Evolutionary conservation across 2,329 filamentous ascomycete species (phyloP).

Genomic region (Xylariaceae sp.): DNA sequence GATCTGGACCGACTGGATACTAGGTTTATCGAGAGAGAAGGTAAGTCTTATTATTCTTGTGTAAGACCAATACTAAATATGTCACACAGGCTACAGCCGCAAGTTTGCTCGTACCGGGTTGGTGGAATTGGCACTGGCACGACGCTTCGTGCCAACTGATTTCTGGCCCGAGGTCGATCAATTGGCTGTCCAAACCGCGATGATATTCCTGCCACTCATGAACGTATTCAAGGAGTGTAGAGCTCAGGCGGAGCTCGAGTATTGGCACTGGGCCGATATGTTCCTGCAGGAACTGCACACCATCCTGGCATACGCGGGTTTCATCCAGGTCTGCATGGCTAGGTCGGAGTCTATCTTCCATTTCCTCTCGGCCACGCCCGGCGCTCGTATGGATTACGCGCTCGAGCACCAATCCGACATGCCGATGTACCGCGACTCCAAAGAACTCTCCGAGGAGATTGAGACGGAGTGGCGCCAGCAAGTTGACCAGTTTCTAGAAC

Average conservation of each 20-base stretch:
- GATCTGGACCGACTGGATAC: slow-evolving; percentile 38
- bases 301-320: slow-evolving; percentile 33
- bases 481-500: not conserved
- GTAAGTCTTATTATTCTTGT: slow-evolving; percentile 26
- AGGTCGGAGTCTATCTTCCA: slow-evolving; percentile 36
- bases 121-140: slow-evolving; percentile 32
- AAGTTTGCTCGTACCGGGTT: slow-evolving; percentile 38
- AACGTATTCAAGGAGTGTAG: slow-evolving; percentile 35
- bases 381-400: slow-evolving; percentile 33
- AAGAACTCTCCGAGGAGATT: slow-evolving; percentile 18
- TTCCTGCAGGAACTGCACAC: slow-evolving; percentile 34
- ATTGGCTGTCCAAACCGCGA: slow-evolving; percentile 36
- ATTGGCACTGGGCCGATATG: not conserved
- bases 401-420: slow-evolving; percentile 31
- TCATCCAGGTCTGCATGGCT: slow-evolving; percentile 35
- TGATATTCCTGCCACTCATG: slow-evolving; percentile 42
- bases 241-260: not conserved
- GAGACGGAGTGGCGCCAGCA: slow-evolving; percentile 11
- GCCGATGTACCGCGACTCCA: slow-evolving; percentile 28
- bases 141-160: slow-evolving; percentile 28
- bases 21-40: slow-evolving; percentile 37
- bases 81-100: slow-evolving; percentile 39
- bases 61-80: not conserved
- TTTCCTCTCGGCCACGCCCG: slow-evolving; percentile 35
- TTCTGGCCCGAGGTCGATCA: slow-evolving; percentile 45